A percentile compares a stretch with the other conserved stretches of the same genome.
phyloP scores from a whole-genome alignment of 495 filamentous ascomycete genomes.

The Echria macrotheca region DNA sequence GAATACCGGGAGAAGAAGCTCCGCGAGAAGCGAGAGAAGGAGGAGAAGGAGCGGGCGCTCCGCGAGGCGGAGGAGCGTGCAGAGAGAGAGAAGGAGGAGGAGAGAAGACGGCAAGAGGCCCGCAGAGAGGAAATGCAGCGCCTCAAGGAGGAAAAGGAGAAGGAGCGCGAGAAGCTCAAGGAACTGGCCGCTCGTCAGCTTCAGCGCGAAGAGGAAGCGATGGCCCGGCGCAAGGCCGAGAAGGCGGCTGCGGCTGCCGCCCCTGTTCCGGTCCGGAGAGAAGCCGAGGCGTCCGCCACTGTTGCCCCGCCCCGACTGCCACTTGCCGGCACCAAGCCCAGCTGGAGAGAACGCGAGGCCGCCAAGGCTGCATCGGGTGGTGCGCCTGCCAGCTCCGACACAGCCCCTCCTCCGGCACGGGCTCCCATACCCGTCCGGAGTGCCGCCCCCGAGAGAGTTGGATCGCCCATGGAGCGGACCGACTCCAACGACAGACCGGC shows the following conservation, averaged over 20 bases:
- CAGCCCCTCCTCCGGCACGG: conserved; percentile 22
- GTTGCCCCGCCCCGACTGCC: conserved; percentile 25
- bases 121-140: conserved; percentile 55
- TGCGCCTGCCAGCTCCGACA: conserved; percentile 16
- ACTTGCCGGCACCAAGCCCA: conserved; percentile 29
- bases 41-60: conserved; percentile 68
- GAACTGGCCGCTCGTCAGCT: conserved; percentile 47
- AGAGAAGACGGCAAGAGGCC: conserved; percentile 64
- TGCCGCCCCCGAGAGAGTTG: background rate
- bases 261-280: conserved; percentile 32
- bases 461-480: conserved; percentile 36
- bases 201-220: conserved; percentile 50
- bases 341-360: conserved; percentile 44
- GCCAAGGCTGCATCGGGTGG: conserved; percentile 6
- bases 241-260: conserved; percentile 30
- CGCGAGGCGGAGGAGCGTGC: conserved; percentile 82
- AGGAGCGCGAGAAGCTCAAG: conserved; percentile 62
- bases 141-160: conserved; percentile 75
- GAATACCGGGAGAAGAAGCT: conserved; percentile 70
- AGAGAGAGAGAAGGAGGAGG: conserved; percentile 76
- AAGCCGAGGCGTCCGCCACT: conserved; percentile 33
- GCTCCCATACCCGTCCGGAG: conserved; percentile 16
- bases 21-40: conserved; percentile 72
- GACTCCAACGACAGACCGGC: conserved; percentile 51
- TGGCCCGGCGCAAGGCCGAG: conserved; percentile 45